Evolutionary conservation across 768 basidiomycete species (phyloP).

Genomic region (Podaxis carcinomalis): DNA sequence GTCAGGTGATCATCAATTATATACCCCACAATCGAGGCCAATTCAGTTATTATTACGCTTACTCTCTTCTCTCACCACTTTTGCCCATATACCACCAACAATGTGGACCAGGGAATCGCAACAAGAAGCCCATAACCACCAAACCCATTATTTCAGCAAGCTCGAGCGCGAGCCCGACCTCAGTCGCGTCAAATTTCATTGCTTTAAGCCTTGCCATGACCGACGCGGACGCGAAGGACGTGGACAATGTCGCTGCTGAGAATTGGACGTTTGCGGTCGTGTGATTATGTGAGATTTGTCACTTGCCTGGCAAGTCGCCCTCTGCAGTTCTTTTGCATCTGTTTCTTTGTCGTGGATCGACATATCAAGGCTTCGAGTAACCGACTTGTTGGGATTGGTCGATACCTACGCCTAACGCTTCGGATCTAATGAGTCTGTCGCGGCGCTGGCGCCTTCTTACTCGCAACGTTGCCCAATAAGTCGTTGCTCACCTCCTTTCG

Average conservation of each 20-base stretch:
- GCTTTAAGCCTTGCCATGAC: neutral
- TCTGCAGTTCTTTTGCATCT: neutral
- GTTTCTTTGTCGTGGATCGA: neutral
- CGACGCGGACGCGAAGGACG: neutral
- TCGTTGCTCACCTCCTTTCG: too few relatives aligned
- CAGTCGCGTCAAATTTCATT: neutral
- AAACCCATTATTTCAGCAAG: neutral
- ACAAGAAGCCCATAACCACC: neutral
- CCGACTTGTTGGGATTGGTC: neutral
- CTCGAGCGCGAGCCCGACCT: neutral
- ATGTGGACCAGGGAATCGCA: neutral
- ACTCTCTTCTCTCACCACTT: neutral
- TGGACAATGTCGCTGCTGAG: neutral
- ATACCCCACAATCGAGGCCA: neutral
- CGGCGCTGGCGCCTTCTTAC: too few relatives aligned
- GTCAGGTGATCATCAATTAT: neutral
- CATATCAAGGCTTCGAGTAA: neutral
- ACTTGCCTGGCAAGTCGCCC: neutral
- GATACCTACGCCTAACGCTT: neutral
- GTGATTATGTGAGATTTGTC: neutral
- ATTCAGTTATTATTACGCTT: neutral
- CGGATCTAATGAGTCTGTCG: too few relatives aligned
- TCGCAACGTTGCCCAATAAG: too few relatives aligned
- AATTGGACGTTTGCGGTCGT: neutral
- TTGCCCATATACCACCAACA: neutral